Percentiles rank a stretch among this genome's conserved stretches.
Conservation (phyloP, 2,329 filamentous ascomycete genomes). For the Exserohilum rostratum region DNA sequence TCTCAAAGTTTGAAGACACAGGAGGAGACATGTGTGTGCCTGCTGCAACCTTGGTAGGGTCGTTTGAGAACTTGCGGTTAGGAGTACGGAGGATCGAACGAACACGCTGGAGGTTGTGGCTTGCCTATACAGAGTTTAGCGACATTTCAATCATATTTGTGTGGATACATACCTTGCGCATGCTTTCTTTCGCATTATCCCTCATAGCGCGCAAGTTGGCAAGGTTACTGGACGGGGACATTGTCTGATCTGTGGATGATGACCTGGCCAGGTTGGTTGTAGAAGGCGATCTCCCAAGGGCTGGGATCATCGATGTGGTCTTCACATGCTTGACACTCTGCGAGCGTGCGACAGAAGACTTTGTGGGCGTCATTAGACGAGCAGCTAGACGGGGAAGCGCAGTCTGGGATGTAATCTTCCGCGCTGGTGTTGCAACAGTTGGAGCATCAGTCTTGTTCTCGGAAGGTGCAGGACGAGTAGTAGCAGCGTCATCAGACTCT, state of each 20-base stretch:
- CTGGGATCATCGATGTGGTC: slow-evolving; percentile 60
- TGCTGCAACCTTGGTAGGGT: slow-evolving; percentile 64
- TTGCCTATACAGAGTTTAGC: slow-evolving; percentile 29
- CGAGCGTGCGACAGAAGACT: slow-evolving; percentile 70
- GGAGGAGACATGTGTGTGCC: slow-evolving; percentile 62
- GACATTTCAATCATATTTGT: neutral
- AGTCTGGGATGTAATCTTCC: slow-evolving; percentile 42
- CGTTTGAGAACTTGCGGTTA: slow-evolving; percentile 64
- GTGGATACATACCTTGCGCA: slow-evolving; percentile 34
- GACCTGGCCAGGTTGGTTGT: slow-evolving; percentile 56
- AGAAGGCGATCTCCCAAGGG: slow-evolving; percentile 58
- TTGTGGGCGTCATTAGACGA: slow-evolving; percentile 75
- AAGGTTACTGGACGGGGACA: slow-evolving; percentile 40
- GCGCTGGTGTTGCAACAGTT: slow-evolving; percentile 29
- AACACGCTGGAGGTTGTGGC: slow-evolving; percentile 59
- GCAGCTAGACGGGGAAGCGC: slow-evolving; percentile 57
- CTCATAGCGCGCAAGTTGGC: slow-evolving; percentile 35
- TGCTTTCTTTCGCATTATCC: slow-evolving; percentile 46
- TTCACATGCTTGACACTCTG: slow-evolving; percentile 58
- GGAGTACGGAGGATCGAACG: slow-evolving; percentile 69
- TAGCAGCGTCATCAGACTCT: slow-evolving; percentile 71
- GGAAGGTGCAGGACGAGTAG: slow-evolving; percentile 64
- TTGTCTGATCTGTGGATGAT: slow-evolving; percentile 59
- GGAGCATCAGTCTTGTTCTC: slow-evolving; percentile 21
- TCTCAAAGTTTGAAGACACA: slow-evolving; percentile 52